phyloP scores from a whole-genome alignment of 306 rosid genomes.

The Trifolium pratense region DNA sequence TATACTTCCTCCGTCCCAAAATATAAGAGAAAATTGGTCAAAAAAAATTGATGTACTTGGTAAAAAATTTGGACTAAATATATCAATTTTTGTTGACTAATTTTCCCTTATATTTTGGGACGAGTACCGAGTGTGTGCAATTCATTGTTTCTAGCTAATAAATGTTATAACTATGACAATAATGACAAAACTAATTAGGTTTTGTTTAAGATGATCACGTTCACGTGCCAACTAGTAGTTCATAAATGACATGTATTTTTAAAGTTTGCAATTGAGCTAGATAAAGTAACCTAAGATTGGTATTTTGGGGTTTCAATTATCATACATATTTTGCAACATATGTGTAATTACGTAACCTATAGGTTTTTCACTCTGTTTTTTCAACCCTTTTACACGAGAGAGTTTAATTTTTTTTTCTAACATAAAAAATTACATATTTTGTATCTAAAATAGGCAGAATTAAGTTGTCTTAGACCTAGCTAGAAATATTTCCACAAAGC shows the following conservation, averaged over 20 bases:
- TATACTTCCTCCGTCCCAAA: too few species aligned
- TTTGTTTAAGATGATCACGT: neutral
- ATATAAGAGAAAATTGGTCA: too few species aligned
- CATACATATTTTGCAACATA: slow-evolving; percentile 13
- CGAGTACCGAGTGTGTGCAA: too few species aligned
- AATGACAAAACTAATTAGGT: slow-evolving; percentile 33
- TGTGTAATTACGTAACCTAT: neutral
- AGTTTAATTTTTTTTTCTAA: neutral
- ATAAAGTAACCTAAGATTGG: slow-evolving; percentile 25
- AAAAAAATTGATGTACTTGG: too few species aligned
- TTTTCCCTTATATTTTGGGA: too few species aligned
- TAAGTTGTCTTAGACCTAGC: neutral
- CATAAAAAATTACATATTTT: neutral
- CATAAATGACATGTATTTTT: slow-evolving; percentile 40
- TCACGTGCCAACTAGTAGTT: slow-evolving; percentile 38
- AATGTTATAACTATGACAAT: neutral
- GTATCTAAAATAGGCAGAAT: neutral
- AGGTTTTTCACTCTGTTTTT: neutral
- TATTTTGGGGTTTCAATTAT: neutral
- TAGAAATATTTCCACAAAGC: neutral
- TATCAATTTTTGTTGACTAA: too few species aligned
- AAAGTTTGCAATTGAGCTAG: slow-evolving; percentile 31
- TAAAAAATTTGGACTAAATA: too few species aligned
- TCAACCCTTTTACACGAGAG: neutral
- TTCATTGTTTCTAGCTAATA: slow-evolving; percentile 14